Conservation (phyloP, 371 early-diverging fungal species). For the Mucor mucedo region DNA sequence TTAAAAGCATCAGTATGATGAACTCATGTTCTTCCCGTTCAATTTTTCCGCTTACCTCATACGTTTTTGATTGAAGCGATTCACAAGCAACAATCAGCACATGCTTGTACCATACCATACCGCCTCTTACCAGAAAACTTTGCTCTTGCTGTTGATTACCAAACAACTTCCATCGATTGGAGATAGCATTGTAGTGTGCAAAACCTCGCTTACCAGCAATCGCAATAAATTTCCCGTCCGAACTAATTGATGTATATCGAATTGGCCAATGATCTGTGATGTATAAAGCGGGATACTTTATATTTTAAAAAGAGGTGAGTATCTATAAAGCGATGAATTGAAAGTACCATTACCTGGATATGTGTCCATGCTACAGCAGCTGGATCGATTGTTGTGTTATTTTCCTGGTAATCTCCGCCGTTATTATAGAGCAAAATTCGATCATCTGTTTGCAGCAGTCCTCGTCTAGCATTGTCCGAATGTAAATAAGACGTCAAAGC, state of each 20-base stretch:
- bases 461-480: slow-evolving; percentile 68
- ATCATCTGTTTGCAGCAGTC: slow-evolving; percentile 74
- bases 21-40: not conserved
- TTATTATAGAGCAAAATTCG: slow-evolving; percentile 73
- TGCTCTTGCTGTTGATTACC: slow-evolving; percentile 87
- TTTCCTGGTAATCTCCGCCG: slow-evolving; percentile 65
- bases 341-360: slow-evolving; percentile 42
- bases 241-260: slow-evolving; percentile 70
- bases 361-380: slow-evolving; percentile 81
- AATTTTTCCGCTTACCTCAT: slow-evolving; percentile 61
- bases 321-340: not conserved
- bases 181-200: slow-evolving; percentile 74
- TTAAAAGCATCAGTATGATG: not conserved
- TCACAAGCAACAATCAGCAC: slow-evolving; percentile 73
- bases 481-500: slow-evolving; percentile 62
- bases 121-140: slow-evolving; percentile 73
- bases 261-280: slow-evolving; percentile 88
- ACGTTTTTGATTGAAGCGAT: slow-evolving; percentile 41
- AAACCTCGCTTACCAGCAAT: slow-evolving; percentile 83
- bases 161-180: slow-evolving; percentile 86
- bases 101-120: slow-evolving; percentile 80
- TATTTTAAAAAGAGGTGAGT: not conserved
- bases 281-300: slow-evolving; percentile 71
- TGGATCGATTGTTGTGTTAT: slow-evolving; percentile 74
- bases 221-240: slow-evolving; percentile 76